These are phyloP conservation scores for Debaryomyces sp. DNA, from an alignment of 1,139 yeast genomes.

Conservation along the genomic window DNA sequence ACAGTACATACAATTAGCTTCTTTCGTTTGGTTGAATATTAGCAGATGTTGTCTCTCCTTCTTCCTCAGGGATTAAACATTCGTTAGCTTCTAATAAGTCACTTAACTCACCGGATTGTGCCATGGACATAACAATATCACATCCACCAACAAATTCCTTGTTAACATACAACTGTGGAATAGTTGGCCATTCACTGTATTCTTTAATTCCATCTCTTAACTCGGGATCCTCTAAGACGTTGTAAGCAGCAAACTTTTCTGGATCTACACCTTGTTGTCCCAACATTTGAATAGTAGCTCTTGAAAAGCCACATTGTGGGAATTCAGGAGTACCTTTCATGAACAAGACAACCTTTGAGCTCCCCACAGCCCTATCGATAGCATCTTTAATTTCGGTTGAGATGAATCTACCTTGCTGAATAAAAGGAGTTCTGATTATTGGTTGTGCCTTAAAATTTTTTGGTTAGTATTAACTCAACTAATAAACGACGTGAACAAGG, in stretches of 20 bases:
- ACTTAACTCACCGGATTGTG: conserved; percentile 86
- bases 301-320: conserved; percentile 97
- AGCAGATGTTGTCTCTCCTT: conserved; percentile 34
- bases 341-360: conserved; percentile 93
- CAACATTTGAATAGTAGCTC: conserved; percentile 89
- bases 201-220: conserved; percentile 93
- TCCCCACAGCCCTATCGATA: conserved; percentile 77
- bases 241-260: conserved; percentile 91
- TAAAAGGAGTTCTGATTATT: conserved; percentile 3
- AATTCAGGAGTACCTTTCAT: conserved; percentile 98
- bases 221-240: conserved; percentile 92
- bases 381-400: conserved; percentile 82
- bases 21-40: conserved; percentile 45
- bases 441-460: conserved; percentile 3
- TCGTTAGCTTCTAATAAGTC: conserved; percentile 78
- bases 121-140: conserved; percentile 92
- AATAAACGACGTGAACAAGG: background rate
- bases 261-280: conserved; percentile 99
- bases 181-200: conserved; percentile 93
- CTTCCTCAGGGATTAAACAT: conserved; percentile 79
- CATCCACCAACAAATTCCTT: conserved; percentile 97
- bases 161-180: conserved; percentile 71
- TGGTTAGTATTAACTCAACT: conserved; percentile 1
- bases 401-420: conserved; percentile 48
- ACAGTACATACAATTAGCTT: conserved; percentile 17